Percentiles rank a stretch among this genome's conserved stretches.
These are phyloP conservation scores for Saccharomycopsis sp. DNA, from an alignment of 805 yeast species.

Conservation along the genomic window DNA sequence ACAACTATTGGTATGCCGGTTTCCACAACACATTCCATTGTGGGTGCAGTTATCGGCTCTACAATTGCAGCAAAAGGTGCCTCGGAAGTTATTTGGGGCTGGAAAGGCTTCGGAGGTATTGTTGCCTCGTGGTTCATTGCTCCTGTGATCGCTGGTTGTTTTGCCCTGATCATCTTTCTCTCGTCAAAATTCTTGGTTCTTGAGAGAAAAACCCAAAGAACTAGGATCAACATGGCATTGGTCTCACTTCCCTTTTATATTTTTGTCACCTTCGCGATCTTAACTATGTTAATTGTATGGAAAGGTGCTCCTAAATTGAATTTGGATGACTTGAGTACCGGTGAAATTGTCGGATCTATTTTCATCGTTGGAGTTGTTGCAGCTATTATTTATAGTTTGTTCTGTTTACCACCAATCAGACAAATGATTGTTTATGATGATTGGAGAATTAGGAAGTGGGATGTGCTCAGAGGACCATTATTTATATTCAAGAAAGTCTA, in stretches of 20 bases:
- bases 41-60: conserved; percentile 70
- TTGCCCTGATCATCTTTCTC: conserved; percentile 53
- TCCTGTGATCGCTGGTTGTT: conserved; percentile 59
- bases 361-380: conserved; percentile 63
- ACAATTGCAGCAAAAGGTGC: conserved; percentile 70
- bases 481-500: conserved; percentile 45
- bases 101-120: conserved; percentile 66
- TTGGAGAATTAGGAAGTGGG: conserved; percentile 58
- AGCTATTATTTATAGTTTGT: conserved; percentile 40
- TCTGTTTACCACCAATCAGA: conserved; percentile 54
- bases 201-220: conserved; percentile 38
- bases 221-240: conserved; percentile 50
- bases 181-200: conserved; percentile 54
- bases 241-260: conserved; percentile 54
- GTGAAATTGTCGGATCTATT: conserved; percentile 51
- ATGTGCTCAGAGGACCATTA: conserved; percentile 50
- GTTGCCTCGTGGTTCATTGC: conserved; percentile 80
- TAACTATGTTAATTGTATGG: conserved; percentile 75
- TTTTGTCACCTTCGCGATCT: conserved; percentile 49
- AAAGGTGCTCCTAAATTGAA: conserved; percentile 70
- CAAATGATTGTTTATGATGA: conserved; percentile 57
- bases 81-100: conserved; percentile 60
- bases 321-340: conserved; percentile 44
- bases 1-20: conserved; percentile 70
- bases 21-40: conserved; percentile 73